Base-by-base conservation (phyloP, 176 grass and related monocot genomes). In the Avena eriantha region DNA sequence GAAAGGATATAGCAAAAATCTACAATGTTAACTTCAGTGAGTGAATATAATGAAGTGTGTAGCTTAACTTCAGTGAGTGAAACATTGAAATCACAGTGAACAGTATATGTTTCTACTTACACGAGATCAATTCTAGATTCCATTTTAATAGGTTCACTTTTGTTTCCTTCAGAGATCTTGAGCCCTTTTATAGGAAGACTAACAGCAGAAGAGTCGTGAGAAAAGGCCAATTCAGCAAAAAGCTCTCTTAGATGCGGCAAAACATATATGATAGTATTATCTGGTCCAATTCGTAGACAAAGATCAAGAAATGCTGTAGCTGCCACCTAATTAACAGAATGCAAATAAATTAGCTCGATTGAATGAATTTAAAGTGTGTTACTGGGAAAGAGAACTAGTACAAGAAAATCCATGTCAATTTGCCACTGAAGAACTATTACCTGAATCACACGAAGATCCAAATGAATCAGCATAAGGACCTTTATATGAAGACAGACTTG, bases 181-280 rank as follows among this genome's bases (percentile, higher is more conserved):
- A 83, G 69, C 21, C 89, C 86, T 86, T 89, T 91, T 49, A 23
- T 47, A 71, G 76, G 59, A 64, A 77, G 75, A 19, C 17, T 93
- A 90, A 87, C 39, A 68, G 82, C 75, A 73, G 85, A 87, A 77
- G 81, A 54, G 26, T 82, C 75, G 0, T 93, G 86, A 82, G 87
- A 90, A 86, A 95, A 98, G 29, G 96, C 93, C 58, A 95, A 69
- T 88, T 95, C 93, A 79, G 90, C 86, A 95, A 98, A 95, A 83
- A 98, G 84, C 36, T 91, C 88, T 69, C 89, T 95, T 51, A 98
- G 84, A 83, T 92, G 86, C 47, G 92, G 93, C 86, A 98, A 86
- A 80, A 94, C 77, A 94, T 92, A 83, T 55, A 73, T 54, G 79
- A 47, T 67, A 72, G 91, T 91, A 68, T 81, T 92, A 36, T 92